Evolutionary conservation across 805 yeast species (phyloP).

Genomic region (Candida multigemmis): DNA sequence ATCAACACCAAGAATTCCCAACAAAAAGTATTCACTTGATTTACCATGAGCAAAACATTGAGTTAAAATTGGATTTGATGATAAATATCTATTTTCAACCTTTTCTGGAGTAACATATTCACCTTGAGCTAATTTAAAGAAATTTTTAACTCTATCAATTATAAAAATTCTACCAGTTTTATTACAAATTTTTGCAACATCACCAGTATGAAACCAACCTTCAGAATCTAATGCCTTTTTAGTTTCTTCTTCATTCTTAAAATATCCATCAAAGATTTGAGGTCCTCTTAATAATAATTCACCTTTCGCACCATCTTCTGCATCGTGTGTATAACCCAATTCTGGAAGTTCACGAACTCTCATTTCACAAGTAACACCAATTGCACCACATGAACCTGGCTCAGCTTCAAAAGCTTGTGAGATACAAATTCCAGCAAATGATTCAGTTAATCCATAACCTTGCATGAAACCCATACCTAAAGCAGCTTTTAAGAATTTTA

Average conservation of each 20-base stretch:
- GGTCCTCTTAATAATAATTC: slow-evolving; percentile 52
- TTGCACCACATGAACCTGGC: slow-evolving; percentile 40
- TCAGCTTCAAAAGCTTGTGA: slow-evolving; percentile 32
- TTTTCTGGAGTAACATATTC: slow-evolving; percentile 36
- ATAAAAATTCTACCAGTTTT: slow-evolving; percentile 27
- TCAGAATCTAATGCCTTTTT: slow-evolving; percentile 32
- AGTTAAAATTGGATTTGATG: slow-evolving; percentile 15
- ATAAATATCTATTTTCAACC: slow-evolving; percentile 23
- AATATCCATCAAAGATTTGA: slow-evolving; percentile 43
- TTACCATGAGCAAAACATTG: slow-evolving; percentile 28
- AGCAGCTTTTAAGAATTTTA: slow-evolving; percentile 52
- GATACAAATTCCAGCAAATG: slow-evolving; percentile 46
- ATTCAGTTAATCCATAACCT: slow-evolving; percentile 72
- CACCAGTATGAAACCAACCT: slow-evolving; percentile 56
- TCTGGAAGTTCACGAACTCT: slow-evolving; percentile 54
- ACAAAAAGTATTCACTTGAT: slow-evolving; percentile 15
- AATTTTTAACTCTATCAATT: slow-evolving; percentile 41
- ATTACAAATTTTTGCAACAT: slow-evolving; percentile 21
- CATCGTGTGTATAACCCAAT: slow-evolving; percentile 38
- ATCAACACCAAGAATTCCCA: slow-evolving; percentile 20
- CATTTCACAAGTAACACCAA: slow-evolving; percentile 45
- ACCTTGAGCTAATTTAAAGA: slow-evolving; percentile 35
- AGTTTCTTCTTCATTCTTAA: slow-evolving; percentile 41
- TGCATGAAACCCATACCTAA: slow-evolving; percentile 50
- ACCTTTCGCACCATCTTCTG: slow-evolving; percentile 32